phyloP scores from a whole-genome alignment of 805 yeast genomes.

The Schwanniomyces polymorphus region DNA sequence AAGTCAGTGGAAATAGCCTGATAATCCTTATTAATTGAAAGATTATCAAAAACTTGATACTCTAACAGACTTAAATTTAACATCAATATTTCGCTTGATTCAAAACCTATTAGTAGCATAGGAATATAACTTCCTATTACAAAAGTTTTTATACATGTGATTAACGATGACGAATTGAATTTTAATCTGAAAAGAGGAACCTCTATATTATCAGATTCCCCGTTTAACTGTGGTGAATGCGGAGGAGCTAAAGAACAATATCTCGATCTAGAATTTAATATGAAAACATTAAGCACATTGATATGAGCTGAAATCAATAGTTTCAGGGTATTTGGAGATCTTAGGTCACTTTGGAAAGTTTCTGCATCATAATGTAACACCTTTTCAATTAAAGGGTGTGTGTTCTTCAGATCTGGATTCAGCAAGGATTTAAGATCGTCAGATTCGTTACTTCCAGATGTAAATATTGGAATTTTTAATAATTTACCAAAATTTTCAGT shows the following conservation, averaged over 20 bases:
- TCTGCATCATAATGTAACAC: constrained; percentile 33
- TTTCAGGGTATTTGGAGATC: constrained; percentile 25
- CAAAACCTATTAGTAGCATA: constrained; percentile 60
- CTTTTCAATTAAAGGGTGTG: constrained; percentile 17
- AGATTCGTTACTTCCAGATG: background rate
- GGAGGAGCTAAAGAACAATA: constrained; percentile 8
- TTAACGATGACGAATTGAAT: constrained; percentile 31
- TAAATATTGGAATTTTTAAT: constrained; percentile 11
- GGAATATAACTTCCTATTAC: constrained; percentile 29
- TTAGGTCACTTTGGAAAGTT: constrained; percentile 26
- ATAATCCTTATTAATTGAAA: constrained; percentile 32
- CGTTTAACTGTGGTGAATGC: constrained; percentile 14
- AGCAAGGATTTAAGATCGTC: background rate
- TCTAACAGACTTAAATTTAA: constrained; percentile 49
- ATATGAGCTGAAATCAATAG: constrained; percentile 49
- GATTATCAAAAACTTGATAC: constrained; percentile 43
- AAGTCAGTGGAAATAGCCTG: constrained; percentile 7
- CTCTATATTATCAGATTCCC: constrained; percentile 31
- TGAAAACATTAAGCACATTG: constrained; percentile 48
- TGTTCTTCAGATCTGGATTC: constrained; percentile 2
- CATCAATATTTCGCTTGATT: constrained; percentile 67
- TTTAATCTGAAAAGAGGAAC: constrained; percentile 46
- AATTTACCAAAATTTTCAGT: constrained; percentile 31
- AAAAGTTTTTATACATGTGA: constrained; percentile 40
- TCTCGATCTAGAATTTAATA: constrained; percentile 26